phyloP scores from a whole-genome alignment of 768 basidiomycete species.

The Pleurotus salmoneostramineus region DNA sequence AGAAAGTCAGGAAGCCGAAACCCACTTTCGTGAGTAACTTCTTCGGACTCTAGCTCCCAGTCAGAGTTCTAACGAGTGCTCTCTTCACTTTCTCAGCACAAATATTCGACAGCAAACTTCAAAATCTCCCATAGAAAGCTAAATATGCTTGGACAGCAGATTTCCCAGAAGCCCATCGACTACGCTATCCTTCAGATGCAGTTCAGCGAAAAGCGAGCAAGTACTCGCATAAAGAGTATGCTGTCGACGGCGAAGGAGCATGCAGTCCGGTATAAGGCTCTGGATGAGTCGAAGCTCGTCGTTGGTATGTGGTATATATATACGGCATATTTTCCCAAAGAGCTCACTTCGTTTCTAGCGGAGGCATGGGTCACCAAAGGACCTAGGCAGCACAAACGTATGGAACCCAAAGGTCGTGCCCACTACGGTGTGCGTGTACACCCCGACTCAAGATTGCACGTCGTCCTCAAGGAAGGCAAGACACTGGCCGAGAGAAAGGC shows the following conservation, averaged over 20 bases:
- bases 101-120: constrained; percentile 89
- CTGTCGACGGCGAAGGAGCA: constrained; percentile 84
- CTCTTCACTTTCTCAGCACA: constrained; percentile 66
- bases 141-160: constrained; percentile 82
- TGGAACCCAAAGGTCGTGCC: constrained; percentile 84
- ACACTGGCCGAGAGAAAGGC: constrained; percentile 65
- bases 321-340: not conserved
- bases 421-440: constrained; percentile 75
- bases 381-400: constrained; percentile 49
- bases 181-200: constrained; percentile 96
- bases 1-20: constrained; percentile 1
- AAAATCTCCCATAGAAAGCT: constrained; percentile 93
- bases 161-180: constrained; percentile 89
- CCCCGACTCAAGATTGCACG: constrained; percentile 69
- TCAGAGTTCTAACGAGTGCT: too few species aligned
- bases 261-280: constrained; percentile 71
- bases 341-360: constrained; percentile 40
- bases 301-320: constrained; percentile 59
- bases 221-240: constrained; percentile 84
- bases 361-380: constrained; percentile 96
- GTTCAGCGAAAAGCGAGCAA: constrained; percentile 91
- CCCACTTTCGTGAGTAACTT: constrained; percentile 4
- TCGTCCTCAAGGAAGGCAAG: constrained; percentile 79
- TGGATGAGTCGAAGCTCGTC: constrained; percentile 69
- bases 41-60: too few species aligned